Base-by-base conservation (phyloP, 2,329 filamentous ascomycete genomes). In the Pseudogymnoascus sp. region DNA sequence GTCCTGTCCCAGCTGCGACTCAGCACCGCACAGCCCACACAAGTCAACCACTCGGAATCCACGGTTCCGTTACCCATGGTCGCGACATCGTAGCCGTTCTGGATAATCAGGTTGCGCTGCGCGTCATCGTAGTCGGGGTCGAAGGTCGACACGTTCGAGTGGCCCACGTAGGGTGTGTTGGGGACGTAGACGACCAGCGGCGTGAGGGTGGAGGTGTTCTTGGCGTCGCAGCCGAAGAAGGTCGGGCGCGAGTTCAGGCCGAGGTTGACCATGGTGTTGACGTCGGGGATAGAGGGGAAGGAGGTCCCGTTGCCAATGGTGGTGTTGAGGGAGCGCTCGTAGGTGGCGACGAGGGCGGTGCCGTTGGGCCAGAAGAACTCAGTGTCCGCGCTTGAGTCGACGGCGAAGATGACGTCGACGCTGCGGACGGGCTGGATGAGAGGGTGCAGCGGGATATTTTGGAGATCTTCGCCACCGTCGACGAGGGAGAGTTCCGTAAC, bases 161-260 rank as follows among this genome's bases (percentile, higher is more conserved):
- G 75, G 71, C 82, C 83, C 53, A 86, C 82, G 75, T 95, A 96
- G 1, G 91, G 92, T 20, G 86, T 80, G 71, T 94, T 95, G 62
- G 94, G 90, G 50, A 97, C 73, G 76, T 99, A 99, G 65, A 96
- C 89, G 64, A 96, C 77, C 1, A 96, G 75, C 0, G 91, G 91
- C 3, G 71, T 65, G 1, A 75, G 68, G 8, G 74, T 74, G 0
- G 84, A 85, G 57, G 83, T 78, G 73, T 91, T 90, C 59, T 76
- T 77, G 36, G 78, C 78, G 70, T 90, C 76, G 74, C 90, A 94
- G 47, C 90, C 90, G 70, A 94, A 94, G 78, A 94, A 92, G 1
- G 87, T 87, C 0, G 90, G 90, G 4, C 80, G 80, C 62, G 78
- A 82, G 78, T 91, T 93, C 5, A 93, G 76, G 3, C 87, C 87